Base-by-base conservation (phyloP, 495 filamentous ascomycete species). In the Penicillium subrubescens region DNA sequence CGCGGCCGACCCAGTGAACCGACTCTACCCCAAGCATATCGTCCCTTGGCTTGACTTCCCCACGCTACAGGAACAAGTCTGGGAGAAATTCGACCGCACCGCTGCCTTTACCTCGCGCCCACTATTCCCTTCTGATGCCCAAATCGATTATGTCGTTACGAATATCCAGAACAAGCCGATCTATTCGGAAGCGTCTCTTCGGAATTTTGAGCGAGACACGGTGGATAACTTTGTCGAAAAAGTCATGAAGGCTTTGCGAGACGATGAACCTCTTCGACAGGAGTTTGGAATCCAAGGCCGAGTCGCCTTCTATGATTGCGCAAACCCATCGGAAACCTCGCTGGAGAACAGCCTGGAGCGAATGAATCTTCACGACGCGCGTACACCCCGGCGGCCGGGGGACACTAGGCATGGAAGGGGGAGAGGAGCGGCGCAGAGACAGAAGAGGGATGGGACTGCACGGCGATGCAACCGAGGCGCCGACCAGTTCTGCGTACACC, bases 191-290 rank as follows among this genome's bases (percentile, higher is more conserved):
- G 58, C 64, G 31, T 67, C 66, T 35, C 62, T 71, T 39, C 70
- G 61, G 25, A 70, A 71, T 64, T 71, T 72, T 63, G 60, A 74
- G 64, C 64, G 67, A 66, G 67, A 72, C 23, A 71, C 66, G 3
- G 63, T 71, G 43, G 67, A 72, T 66, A 71, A 69, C 43, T 67
- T 74, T 72, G 60, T 72, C 29, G 61, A 72, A 66, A 66, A 48
- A 35, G 48, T 71, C 33, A 60, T 72, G 37, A 35, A 74, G n/a
- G 62, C 56, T 14, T 69, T 74, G 25, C 64, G 48, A 66, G 68
- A 61, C 35, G 50, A 74, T 71, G n/a, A n/a, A n/a, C n/a, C n/a
- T n/a, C n/a, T n/a, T n/a, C n/a, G n/a, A n/a, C n/a, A n/a, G n/a
- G n/a, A n/a, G n/a, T n/a, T n/a, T n/a, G n/a, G n/a, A n/a, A n/a